Conservation (phyloP, 805 yeast species). For the Ogataea populi-albae region DNA sequence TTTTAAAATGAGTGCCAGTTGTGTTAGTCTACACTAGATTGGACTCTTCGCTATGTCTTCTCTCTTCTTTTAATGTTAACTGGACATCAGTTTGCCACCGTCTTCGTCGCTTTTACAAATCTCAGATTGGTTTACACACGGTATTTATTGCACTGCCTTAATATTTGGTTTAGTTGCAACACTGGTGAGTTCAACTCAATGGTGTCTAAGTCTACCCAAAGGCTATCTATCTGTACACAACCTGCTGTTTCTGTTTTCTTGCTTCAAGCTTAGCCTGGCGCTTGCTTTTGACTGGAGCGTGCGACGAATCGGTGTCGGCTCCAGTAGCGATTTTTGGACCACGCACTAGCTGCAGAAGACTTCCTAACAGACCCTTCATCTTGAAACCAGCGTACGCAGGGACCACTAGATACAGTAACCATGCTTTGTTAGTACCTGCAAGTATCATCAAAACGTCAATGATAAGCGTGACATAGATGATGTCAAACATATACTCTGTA, state of each 20-base stretch:
- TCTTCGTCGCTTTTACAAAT: too few species aligned
- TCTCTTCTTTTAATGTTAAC: too few species aligned
- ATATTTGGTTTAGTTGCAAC: too few species aligned
- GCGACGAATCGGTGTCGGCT: constrained; percentile 13
- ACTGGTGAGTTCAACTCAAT: too few species aligned
- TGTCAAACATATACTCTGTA: constrained; percentile 70
- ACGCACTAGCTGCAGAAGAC: constrained; percentile 22
- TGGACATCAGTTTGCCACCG: too few species aligned
- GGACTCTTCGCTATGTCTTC: too few species aligned
- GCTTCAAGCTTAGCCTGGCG: constrained; percentile 41
- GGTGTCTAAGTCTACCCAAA: too few species aligned
- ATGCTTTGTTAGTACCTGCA: constrained; percentile 56
- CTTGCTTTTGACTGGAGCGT: constrained; percentile 27
- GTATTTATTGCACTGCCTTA: too few species aligned
- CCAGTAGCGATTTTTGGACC: constrained; percentile 11
- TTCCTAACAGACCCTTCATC: constrained; percentile 37
- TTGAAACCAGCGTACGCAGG: constrained; percentile 54
- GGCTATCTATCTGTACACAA: constrained; percentile 9
- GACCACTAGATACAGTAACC: constrained; percentile 51
- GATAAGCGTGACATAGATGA: constrained; percentile 62
- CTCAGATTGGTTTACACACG: too few species aligned
- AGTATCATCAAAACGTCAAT: constrained; percentile 52
- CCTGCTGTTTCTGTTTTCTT: constrained; percentile 24
- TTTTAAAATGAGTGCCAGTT: constrained; percentile 8
- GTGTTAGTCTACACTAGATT: too few species aligned